A percentile compares a stretch with the other conserved stretches of the same genome.
phyloP scores from a whole-genome alignment of 768 basidiomycete species.

The Strobilomyces confusus region DNA sequence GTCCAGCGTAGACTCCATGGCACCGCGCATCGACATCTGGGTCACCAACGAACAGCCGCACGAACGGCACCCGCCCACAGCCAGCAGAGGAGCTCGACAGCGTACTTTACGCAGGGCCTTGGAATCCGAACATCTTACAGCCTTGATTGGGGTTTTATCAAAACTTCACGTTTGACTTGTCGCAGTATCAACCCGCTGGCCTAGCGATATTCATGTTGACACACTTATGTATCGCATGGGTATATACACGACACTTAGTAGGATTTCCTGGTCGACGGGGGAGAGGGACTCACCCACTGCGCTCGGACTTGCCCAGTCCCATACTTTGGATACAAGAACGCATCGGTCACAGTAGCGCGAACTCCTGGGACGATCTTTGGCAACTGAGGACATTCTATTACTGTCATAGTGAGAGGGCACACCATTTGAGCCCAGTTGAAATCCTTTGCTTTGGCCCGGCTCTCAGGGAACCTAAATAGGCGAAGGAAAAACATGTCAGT shows the following conservation, averaged over 20 bases:
- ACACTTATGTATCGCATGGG: conserved; percentile 17
- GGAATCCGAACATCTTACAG: conserved; percentile 2
- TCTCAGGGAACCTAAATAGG: no score
- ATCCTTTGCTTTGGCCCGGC: no score
- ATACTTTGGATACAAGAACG: no score
- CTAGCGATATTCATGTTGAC: conserved; percentile 16
- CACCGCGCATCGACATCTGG: conserved; percentile 16
- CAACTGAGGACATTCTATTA: no score
- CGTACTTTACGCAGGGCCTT: no score
- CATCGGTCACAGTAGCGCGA: no score
- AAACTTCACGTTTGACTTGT: conserved; percentile 15
- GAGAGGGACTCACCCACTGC: no score
- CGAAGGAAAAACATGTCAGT: no score
- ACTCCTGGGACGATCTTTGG: no score
- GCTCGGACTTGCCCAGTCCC: conserved; percentile 11
- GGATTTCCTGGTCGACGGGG: background rate
- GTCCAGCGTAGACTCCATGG: conserved; percentile 12
- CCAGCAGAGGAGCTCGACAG: conserved; percentile 15
- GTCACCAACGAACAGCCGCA: no score
- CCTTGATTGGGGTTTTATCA: conserved; percentile 6
- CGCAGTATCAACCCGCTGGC: conserved; percentile 11
- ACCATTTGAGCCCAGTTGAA: no score
- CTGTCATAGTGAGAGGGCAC: no score
- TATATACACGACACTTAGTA: conserved; percentile 2
- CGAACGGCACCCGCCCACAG: conserved; percentile 11